These are phyloP conservation scores for Citrus glauca DNA, from an alignment of 345 rosid species.

Conservation along the genomic window DNA sequence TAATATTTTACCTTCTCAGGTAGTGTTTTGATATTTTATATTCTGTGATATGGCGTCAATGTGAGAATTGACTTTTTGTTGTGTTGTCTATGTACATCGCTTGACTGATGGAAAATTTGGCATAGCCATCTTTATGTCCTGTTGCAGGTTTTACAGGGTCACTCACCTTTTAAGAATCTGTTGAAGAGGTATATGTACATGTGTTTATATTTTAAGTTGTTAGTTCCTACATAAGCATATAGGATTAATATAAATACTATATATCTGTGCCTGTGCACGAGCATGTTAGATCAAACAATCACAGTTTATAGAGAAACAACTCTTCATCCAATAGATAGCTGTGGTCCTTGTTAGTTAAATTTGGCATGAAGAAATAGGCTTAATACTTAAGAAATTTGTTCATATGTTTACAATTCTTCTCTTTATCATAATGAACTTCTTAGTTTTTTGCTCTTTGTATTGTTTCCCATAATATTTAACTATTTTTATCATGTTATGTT, in stretches of 20 bases:
- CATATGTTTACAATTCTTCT: background rate
- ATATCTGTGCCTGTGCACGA: background rate
- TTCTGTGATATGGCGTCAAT: background rate
- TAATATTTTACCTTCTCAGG: conserved; percentile 42
- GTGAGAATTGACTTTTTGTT: background rate
- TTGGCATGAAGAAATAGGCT: background rate
- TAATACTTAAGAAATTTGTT: background rate
- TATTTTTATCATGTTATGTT: background rate
- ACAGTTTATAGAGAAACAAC: background rate
- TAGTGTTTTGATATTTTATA: background rate
- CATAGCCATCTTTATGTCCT: conserved; percentile 17
- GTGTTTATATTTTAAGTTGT: background rate
- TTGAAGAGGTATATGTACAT: conserved; percentile 24
- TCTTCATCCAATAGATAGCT: background rate
- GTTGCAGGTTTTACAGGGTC: conserved; percentile 48
- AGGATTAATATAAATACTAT: background rate
- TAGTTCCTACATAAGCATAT: background rate
- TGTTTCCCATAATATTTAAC: background rate
- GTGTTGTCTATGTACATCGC: background rate
- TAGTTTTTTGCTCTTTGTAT: background rate
- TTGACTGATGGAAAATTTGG: conserved; percentile 23
- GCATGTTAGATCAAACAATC: background rate
- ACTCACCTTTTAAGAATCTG: conserved; percentile 40
- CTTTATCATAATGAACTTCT: background rate
- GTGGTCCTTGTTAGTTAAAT: background rate